These are phyloP conservation scores for Exophiala lecanii-corni DNA, from an alignment of 2,329 filamentous ascomycete species.

Conservation along the genomic window DNA sequence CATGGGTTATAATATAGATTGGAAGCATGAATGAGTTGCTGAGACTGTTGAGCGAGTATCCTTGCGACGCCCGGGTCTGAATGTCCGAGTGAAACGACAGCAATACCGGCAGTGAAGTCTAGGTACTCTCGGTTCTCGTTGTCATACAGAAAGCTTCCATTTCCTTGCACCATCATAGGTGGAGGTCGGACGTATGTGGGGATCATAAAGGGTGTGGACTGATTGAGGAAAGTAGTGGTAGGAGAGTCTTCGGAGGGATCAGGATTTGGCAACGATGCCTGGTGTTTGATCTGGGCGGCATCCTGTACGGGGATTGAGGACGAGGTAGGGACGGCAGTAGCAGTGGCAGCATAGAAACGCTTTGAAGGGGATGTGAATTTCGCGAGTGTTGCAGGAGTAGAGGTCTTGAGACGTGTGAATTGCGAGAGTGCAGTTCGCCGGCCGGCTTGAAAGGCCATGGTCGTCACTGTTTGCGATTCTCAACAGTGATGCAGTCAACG, in stretches of 20 bases:
- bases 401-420: too few relatives aligned
- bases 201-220: conserved; percentile 85
- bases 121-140: conserved; percentile 83
- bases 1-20: conserved; percentile 98
- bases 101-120: conserved; percentile 93
- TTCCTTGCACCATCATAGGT: conserved; percentile 82
- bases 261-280: conserved; percentile 57
- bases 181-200: conserved; percentile 88
- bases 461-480: too few relatives aligned
- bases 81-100: conserved; percentile 88
- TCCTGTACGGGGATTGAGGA: conserved; percentile 19
- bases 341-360: conserved; percentile 22
- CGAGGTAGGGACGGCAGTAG: conserved; percentile 24
- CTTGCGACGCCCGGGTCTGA: conserved; percentile 73
- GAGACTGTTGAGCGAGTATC: conserved; percentile 72
- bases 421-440: too few relatives aligned
- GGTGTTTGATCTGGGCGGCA: conserved; percentile 36
- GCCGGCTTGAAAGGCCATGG: too few relatives aligned
- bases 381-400: too few relatives aligned
- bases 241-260: conserved; percentile 70
- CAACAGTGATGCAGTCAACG: too few relatives aligned
- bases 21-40: conserved; percentile 81
- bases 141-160: conserved; percentile 87
- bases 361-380: too few relatives aligned
- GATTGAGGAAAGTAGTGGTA: conserved; percentile 68